Percentiles rank a stretch among this genome's conserved stretches.
Conservation (phyloP, 2,329 filamentous ascomycete species). For the Fusarium penzigii region DNA sequence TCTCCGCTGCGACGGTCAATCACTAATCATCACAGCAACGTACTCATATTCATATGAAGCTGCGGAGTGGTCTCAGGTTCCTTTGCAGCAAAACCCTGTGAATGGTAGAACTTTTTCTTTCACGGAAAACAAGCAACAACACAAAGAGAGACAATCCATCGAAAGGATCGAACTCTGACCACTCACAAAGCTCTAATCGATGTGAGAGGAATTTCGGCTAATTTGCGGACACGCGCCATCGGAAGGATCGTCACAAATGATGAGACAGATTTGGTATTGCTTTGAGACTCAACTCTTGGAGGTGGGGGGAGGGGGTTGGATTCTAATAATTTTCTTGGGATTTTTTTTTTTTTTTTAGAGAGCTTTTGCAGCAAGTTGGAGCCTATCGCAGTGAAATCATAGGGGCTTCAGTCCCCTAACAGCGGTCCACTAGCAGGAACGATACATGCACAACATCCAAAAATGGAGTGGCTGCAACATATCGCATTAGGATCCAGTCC, state of each 20-base stretch:
- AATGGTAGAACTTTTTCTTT: too few relatives aligned
- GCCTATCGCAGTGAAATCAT: background rate
- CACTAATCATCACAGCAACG: constrained; percentile 16
- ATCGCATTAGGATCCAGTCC: too few relatives aligned
- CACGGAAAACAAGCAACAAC: background rate
- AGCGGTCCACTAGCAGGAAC: too few relatives aligned
- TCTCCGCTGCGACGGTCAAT: constrained; percentile 12
- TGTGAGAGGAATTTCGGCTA: constrained; percentile 28
- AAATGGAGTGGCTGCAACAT: too few relatives aligned
- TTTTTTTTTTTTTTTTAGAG: background rate
- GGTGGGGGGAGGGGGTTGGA: background rate
- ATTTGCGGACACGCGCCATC: constrained; percentile 17
- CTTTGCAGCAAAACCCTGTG: background rate
- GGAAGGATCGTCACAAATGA: constrained; percentile 9
- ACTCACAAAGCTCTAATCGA: constrained; percentile 5
- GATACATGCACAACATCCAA: too few relatives aligned
- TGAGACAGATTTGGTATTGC: background rate
- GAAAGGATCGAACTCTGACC: background rate
- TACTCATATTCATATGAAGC: background rate
- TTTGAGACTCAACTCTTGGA: background rate
- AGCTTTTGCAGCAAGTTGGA: background rate
- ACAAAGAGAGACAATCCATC: background rate
- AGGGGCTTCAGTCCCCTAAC: background rate
- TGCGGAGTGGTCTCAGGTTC: background rate
- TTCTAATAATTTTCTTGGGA: background rate